Conservation (phyloP, 352 stramenopile genomes). For the Pseudoperonospora humuli region DNA sequence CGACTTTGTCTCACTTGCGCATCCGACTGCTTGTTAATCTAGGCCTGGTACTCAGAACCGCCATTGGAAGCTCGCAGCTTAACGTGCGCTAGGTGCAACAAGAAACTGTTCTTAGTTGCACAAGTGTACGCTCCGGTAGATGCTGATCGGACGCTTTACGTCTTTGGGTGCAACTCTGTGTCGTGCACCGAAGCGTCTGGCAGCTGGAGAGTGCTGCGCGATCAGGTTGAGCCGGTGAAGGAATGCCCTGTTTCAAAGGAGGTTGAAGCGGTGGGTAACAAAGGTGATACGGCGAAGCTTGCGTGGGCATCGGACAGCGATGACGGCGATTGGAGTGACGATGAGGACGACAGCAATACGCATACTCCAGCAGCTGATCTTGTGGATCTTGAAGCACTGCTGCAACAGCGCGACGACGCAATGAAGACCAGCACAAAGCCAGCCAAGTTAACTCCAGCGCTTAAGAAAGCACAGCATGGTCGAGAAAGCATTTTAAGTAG, state of each 20-base stretch:
- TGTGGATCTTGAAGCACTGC: constrained; percentile 54
- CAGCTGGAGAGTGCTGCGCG: constrained; percentile 70
- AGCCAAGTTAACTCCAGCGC: constrained; percentile 2
- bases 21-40: neutral
- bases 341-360: constrained; percentile 29
- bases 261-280: constrained; percentile 11
- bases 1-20: neutral
- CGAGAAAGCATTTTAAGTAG: constrained; percentile 1
- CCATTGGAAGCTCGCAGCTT: constrained; percentile 34
- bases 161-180: constrained; percentile 82
- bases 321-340: constrained; percentile 69
- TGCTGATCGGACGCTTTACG: constrained; percentile 63
- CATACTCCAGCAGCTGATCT: constrained; percentile 11
- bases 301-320: constrained; percentile 40
- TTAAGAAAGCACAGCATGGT: constrained; percentile 1
- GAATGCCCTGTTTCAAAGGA: neutral
- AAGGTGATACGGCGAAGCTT: constrained; percentile 17
- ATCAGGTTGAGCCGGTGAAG: constrained; percentile 29
- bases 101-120: constrained; percentile 56
- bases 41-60: constrained; percentile 54
- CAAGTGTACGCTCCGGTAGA: constrained; percentile 77
- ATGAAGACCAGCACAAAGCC: constrained; percentile 25
- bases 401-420: constrained; percentile 63
- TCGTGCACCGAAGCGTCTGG: constrained; percentile 49
- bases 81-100: constrained; percentile 48